Base-by-base conservation (phyloP, 2,329 filamentous ascomycete species). In the Pestalotiopsis sp. region DNA sequence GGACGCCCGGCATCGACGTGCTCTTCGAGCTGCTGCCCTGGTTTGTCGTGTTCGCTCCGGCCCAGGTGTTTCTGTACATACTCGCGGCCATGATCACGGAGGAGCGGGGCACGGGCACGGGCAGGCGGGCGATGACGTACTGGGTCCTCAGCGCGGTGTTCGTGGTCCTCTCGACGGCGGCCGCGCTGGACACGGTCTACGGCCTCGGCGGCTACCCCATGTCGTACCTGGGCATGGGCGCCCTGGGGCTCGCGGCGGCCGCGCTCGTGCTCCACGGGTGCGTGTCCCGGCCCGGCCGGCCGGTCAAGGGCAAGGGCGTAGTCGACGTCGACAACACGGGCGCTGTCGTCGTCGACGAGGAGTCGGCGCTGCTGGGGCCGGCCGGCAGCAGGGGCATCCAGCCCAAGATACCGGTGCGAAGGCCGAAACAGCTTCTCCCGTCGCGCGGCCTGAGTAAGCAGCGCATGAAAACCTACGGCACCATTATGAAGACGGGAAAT, bases 161-260 rank as follows among this genome's bases (percentile, higher is more conserved):
- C 17, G 66, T 66, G 6, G 20, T 68, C 6, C 38, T 74, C 6
- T 74, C 74, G 12, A 66, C 71, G 2, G 72, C 36, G 1, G 70
- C 73, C 2, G 71, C 73, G 14, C 27, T 74, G 12, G 74, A 76
- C 49, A 76, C 73, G 4, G 64, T 75, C 1, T 74, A 71, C 38
- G 74, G 74, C 5, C 69, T 76, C 23, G 74, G 74, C 2, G 74
- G 74, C 14, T 71, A 70, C 36, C 74, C 74, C 7, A 73, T 76
- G 73, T 76, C 74, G 13, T 76, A 76, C 52, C 69, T 76, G 49
- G 74, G 71, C 20, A 70, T 76, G 71, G 74, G 70, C 12, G 65
- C 71, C 1, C 69, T 76, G 11, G 71, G 72, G 31, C 66, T 76
- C 1, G 27, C 70, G 31, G 57, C 72, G 4, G 67, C 72, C n/a